Conservation (phyloP, 2,329 filamentous ascomycete species). For the Aspergillus pseudotamarii region DNA sequence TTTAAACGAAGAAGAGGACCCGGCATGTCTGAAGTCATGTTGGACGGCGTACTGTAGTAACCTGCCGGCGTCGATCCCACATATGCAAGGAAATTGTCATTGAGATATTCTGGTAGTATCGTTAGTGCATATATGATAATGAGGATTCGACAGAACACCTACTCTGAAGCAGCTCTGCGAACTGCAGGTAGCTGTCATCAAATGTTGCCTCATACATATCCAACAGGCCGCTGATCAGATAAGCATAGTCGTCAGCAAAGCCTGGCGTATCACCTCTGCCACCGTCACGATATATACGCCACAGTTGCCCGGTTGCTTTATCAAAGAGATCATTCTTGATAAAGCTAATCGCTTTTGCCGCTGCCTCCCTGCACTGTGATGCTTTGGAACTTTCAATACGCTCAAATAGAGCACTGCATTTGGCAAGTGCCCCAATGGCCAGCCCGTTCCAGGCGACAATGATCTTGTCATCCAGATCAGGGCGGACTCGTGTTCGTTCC, state of each 20-base stretch:
- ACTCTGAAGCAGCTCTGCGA: slow-evolving; percentile 81
- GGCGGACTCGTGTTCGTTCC: slow-evolving; percentile 72
- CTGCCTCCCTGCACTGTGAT: slow-evolving; percentile 64
- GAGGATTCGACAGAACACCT: slow-evolving; percentile 31
- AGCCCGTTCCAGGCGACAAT: slow-evolving; percentile 87
- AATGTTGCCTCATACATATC: slow-evolving; percentile 83
- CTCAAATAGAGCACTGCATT: slow-evolving; percentile 70
- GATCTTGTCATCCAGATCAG: slow-evolving; percentile 84
- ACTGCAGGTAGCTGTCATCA: slow-evolving; percentile 73
- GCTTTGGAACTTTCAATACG: slow-evolving; percentile 61
- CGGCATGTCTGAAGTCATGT: slow-evolving; percentile 62
- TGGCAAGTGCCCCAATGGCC: slow-evolving; percentile 79
- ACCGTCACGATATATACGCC: slow-evolving; percentile 71
- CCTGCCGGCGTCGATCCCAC: slow-evolving; percentile 42
- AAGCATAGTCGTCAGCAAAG: slow-evolving; percentile 95
- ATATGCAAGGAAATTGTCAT: slow-evolving; percentile 74
- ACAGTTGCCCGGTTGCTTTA: slow-evolving; percentile 61
- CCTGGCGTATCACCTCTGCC: slow-evolving; percentile 66
- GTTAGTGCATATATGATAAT: slow-evolving; percentile 18
- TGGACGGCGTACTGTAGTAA: slow-evolving; percentile 46
- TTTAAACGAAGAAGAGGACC: slow-evolving; percentile 77
- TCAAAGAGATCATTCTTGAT: slow-evolving; percentile 77
- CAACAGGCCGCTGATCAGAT: slow-evolving; percentile 78
- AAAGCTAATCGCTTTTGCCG: slow-evolving; percentile 70
- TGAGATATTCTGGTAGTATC: slow-evolving; percentile 64